Percentiles rank a stretch among this genome's conserved stretches.
Evolutionary conservation across 805 yeast species (phyloP).

Genomic region (Candida hungchunana): DNA sequence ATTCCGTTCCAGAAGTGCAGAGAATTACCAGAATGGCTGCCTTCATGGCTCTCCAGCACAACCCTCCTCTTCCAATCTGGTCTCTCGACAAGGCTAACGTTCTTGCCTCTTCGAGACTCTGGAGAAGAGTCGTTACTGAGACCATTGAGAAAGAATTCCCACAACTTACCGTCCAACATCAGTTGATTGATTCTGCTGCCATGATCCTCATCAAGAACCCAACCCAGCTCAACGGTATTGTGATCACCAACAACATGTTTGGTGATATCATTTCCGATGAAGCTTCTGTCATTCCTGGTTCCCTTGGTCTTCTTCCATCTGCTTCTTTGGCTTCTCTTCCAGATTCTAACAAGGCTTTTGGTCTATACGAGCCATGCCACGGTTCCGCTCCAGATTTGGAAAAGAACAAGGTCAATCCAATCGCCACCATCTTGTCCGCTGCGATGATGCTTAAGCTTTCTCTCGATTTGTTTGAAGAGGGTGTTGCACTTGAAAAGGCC

Average conservation of each 20-base stretch:
- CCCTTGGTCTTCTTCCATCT: slow-evolving; percentile 91
- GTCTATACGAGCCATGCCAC: slow-evolving; percentile 97
- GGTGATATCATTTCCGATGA: slow-evolving; percentile 98
- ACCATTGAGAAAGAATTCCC: slow-evolving; percentile 90
- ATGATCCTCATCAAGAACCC: slow-evolving; percentile 95
- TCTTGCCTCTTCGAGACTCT: slow-evolving; percentile 89
- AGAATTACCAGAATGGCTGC: slow-evolving; percentile 99
- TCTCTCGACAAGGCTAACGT: slow-evolving; percentile 97
- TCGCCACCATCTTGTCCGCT: slow-evolving; percentile 91
- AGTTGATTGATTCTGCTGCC: slow-evolving; percentile 97
- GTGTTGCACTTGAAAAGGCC: slow-evolving; percentile 83
- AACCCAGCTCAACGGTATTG: slow-evolving; percentile 84
- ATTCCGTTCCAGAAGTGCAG: slow-evolving; percentile 87
- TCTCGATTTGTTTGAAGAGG: slow-evolving; percentile 76
- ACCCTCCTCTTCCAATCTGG: slow-evolving; percentile 95
- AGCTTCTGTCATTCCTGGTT: slow-evolving; percentile 97
- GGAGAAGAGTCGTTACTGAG: slow-evolving; percentile 91
- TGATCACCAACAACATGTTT: slow-evolving; percentile 93
- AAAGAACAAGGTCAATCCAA: slow-evolving; percentile 84
- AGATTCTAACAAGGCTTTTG: slow-evolving; percentile 89
- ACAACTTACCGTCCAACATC: slow-evolving; percentile 80
- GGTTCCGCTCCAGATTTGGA: slow-evolving; percentile 97
- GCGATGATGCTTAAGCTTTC: slow-evolving; percentile 97
- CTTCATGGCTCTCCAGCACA: slow-evolving; percentile 85
- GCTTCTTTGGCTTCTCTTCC: slow-evolving; percentile 96